Evolutionary conservation across 129 eudicot species (phyloP).

Genomic region (Saussurea involucrata): DNA sequence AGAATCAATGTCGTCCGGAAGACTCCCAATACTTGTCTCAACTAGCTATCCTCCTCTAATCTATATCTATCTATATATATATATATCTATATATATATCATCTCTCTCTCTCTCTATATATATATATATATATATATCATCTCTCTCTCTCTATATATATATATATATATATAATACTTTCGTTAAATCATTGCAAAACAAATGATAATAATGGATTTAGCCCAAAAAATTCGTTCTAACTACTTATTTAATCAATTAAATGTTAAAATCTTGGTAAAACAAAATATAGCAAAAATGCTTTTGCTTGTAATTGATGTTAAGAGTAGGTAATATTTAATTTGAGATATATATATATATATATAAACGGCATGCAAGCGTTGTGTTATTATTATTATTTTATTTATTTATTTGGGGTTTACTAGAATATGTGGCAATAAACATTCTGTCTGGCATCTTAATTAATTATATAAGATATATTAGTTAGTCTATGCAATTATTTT

Average conservation of each 20-base stretch:
- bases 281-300: no score
- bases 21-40: not conserved
- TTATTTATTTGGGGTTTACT: not conserved
- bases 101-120: not conserved
- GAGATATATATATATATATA: not conserved
- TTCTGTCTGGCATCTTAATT: not conserved
- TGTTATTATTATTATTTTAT: no score
- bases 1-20: no score
- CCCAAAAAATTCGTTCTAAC: no score
- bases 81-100: no score
- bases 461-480: not conserved
- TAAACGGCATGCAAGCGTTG: not conserved
- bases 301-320: not conserved
- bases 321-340: not conserved
- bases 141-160: not conserved
- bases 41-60: not conserved
- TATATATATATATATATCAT: not conserved
- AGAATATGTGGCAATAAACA: conserved; percentile 10
- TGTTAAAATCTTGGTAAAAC: no score
- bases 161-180: not conserved
- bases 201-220: no score
- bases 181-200: no score
- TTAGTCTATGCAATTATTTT: not conserved
- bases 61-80: no score
- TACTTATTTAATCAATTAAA: no score